Base-by-base conservation (phyloP, 305 asterid species). In the Striga hermonthica region DNA sequence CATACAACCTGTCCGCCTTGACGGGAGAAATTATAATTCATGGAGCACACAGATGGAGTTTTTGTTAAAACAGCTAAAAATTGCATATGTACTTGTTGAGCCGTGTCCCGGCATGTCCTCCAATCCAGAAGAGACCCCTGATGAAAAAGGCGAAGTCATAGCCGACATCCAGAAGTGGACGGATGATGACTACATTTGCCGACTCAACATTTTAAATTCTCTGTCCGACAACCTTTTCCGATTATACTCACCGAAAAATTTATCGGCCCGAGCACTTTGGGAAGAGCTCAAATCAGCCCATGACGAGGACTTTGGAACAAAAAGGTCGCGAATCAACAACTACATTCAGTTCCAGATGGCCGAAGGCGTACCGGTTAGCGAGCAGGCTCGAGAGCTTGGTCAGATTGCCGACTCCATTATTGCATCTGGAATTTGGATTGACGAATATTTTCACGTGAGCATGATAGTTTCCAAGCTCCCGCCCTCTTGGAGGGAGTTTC, bases 391-490 rank as follows among this genome's bases (percentile, higher is more conserved):
- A 69, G 90, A 86, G 72, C 85, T 89, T 39, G 80, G 83, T 72
- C 74, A 41, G 47, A 77, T 86, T 31, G 85, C 82, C 0, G 77
- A 81, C 74, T 65, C 83, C 59, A 72, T 86, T 35, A 74, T 66
- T 14, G 70, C 85, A 50, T 80, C 87, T 4, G 96, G 96, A 40
- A 76, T 74, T 66, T 75, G 82, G 80, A 59, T 89, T 35, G 96
- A 84, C 45, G 95, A 89, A 62, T 71, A 69, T 64, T 83, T 86
- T 54, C 96, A 86, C 44, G 81, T 66, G 7, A 75, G 88, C 59
- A 77, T 72, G 54, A 81, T 89, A 36, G 73, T 86, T 56, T 78
- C 86, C 47, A 89, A 89, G 80, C 95, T 89, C 74, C 95, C 95
- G 1, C 82, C 82, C 41, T 84, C 95, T 41, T 89, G 92, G 92